phyloP scores from a whole-genome alignment of 2,329 filamentous ascomycete species.

The Graphilbum ipis-grandicollis region DNA sequence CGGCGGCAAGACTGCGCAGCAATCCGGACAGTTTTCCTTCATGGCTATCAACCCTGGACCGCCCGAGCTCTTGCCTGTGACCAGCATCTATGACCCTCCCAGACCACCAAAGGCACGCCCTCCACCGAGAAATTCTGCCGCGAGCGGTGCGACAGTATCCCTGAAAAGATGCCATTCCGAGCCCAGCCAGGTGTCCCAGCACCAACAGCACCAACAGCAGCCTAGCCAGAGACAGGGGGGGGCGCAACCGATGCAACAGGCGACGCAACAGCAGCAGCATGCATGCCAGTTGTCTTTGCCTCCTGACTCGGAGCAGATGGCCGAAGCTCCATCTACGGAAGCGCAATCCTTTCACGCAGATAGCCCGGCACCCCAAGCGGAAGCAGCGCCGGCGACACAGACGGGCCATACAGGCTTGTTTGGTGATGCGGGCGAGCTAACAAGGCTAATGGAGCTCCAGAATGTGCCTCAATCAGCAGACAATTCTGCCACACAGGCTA shows the following conservation, averaged over 20 bases:
- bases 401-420: neutral
- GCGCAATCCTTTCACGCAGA: too few relatives aligned
- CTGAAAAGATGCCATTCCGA: slow-evolving; percentile 9
- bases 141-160: slow-evolving; percentile 1
- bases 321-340: too few relatives aligned
- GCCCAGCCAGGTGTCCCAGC: neutral
- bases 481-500: too few relatives aligned
- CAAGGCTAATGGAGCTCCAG: neutral
- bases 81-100: slow-evolving; percentile 23
- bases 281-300: neutral
- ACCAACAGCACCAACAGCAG: neutral
- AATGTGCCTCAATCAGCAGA: too few relatives aligned
- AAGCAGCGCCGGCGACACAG: too few relatives aligned
- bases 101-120: slow-evolving; percentile 4
- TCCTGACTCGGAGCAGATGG: neutral
- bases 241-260: neutral
- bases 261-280: too few relatives aligned
- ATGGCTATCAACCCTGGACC: slow-evolving; percentile 25
- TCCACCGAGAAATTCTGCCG: too few relatives aligned
- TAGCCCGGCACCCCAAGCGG: too few relatives aligned
- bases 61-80: slow-evolving; percentile 23
- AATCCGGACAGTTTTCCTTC: slow-evolving; percentile 17
- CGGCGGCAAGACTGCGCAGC: slow-evolving; percentile 6
- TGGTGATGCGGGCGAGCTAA: neutral
- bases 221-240: neutral